Conservation (phyloP, 2,329 filamentous ascomycete species). For the Aureobasidium pullulans region DNA sequence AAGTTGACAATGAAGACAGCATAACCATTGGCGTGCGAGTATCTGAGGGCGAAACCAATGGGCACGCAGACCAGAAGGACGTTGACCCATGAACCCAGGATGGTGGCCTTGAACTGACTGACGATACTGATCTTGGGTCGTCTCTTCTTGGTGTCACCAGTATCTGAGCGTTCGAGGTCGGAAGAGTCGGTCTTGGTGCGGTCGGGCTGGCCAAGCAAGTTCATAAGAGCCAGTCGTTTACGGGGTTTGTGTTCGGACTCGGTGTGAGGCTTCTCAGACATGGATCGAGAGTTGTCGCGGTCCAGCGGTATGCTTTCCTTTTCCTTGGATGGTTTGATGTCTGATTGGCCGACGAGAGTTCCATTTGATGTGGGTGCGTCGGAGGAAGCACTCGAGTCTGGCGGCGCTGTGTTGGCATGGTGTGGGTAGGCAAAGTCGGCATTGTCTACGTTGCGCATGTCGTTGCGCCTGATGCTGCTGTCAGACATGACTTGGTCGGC, state of each 20-base stretch:
- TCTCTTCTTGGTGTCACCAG: slow-evolving; percentile 20
- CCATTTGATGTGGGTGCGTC: slow-evolving; percentile 6
- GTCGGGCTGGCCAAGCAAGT: neutral
- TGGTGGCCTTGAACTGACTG: slow-evolving; percentile 60
- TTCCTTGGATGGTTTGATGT: neutral
- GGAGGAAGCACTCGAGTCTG: neutral
- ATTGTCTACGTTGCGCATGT: slow-evolving; percentile 6
- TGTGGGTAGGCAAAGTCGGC: slow-evolving; percentile 15
- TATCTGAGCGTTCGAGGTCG: slow-evolving; percentile 18
- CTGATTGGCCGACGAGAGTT: neutral
- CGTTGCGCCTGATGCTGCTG: neutral
- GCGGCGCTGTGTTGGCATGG: slow-evolving; percentile 14
- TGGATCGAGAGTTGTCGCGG: slow-evolving; percentile 2
- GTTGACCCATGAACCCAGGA: slow-evolving; percentile 84
- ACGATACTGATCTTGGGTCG: slow-evolving; percentile 23
- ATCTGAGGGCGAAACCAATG: slow-evolving; percentile 66
- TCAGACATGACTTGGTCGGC: slow-evolving; percentile 14
- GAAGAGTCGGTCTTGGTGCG: neutral
- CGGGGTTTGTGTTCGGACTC: slow-evolving; percentile 4
- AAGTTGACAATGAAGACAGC: slow-evolving; percentile 85
- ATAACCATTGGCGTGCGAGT: slow-evolving; percentile 51
- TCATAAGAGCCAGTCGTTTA: slow-evolving; percentile 1
- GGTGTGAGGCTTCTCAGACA: neutral
- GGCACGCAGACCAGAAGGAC: slow-evolving; percentile 71
- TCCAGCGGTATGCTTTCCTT: neutral